Evolutionary conservation across 306 rosid genomes (phyloP), one percentile per base, ranked within the genome.

Genomic region (Acacia crassicarpa): DNA sequence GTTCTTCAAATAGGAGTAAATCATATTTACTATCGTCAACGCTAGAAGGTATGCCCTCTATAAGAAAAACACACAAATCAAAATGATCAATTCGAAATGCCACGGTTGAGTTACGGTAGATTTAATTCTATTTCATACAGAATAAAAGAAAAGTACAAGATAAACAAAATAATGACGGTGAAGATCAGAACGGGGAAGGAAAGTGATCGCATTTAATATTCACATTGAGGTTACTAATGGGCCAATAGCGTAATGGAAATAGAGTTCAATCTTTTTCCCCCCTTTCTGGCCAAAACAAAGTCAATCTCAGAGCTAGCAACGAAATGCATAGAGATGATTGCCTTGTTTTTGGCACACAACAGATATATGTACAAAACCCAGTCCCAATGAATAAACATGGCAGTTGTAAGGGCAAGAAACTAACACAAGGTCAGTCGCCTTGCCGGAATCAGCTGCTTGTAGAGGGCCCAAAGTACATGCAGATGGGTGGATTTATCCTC

Each of bases 401-500:
- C 9, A 10, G 74, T 69, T 45, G 5, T 25, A 6, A 13, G 32
- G 58, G 40, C 20, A 71, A 4, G 13, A 9, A 44, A 45, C 58
- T 1, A 22, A 43, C 49, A 69, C 20, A 69, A 1, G 9, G 53
- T 41, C 9, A 13, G 51, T 41, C 1, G 4, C 15, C 58, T 71
- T 45, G 58, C 40, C 16, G 7, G 2, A 22, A 5, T 71, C 76
- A 71, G 58, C 56, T 45, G 54, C 56, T 45, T 23, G 14, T 32
- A 14, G 58, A 71, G 38, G 75, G 75, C 13, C 75, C 98, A 40
- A 95, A 95, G 89, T 91, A 91, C 97, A 95, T 95, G 88, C 99
- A 95, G 33, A 95, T 89, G 45, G 98, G 99, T 2, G 99, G 97
- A 75, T 91, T 85, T 79, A 96, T 74, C 93, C 90, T 89, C 83